Percentiles rank a stretch among this genome's conserved stretches.
Conservation (phyloP, 331 rosid species). For the Cucumis variabilis region DNA sequence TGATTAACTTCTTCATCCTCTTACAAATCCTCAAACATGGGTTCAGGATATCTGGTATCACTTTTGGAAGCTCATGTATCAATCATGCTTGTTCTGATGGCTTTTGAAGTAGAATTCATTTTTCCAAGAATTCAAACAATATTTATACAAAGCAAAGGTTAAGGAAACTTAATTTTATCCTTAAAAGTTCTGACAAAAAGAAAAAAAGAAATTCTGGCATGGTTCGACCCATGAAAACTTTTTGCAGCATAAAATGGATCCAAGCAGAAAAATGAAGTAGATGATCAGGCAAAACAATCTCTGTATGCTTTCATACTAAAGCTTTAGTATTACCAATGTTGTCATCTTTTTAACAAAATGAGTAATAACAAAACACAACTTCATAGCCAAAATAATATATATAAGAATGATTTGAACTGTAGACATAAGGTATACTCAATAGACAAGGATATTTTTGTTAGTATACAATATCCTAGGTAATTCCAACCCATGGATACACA, state of each 20-base stretch:
- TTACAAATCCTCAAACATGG: constrained; percentile 38
- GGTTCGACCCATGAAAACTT: constrained; percentile 1
- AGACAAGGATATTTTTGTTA: neutral
- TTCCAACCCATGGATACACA: neutral
- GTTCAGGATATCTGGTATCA: constrained; percentile 43
- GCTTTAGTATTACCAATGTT: neutral
- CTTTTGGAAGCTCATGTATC: constrained; percentile 23
- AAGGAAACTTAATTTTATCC: neutral
- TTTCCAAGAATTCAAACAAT: constrained; percentile 23
- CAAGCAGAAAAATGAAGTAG: neutral
- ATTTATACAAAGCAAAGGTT: constrained; percentile 2
- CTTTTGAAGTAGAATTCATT: constrained; percentile 18
- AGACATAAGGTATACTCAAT: constrained; percentile 14
- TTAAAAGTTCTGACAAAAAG: neutral
- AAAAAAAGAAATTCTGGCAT: neutral
- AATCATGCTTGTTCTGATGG: constrained; percentile 24
- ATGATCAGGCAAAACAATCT: neutral
- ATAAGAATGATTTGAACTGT: neutral
- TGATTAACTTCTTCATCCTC: constrained; percentile 42
- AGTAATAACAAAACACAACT: neutral
- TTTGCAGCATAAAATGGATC: neutral
- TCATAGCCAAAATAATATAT: constrained; percentile 9
- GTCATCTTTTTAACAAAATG: neutral
- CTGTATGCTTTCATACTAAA: neutral
- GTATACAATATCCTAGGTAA: neutral